Percentiles rank a stretch among this genome's conserved stretches.
Evolutionary conservation across 2,329 filamentous ascomycete genomes (phyloP).

Genomic region (Truncatella angustata): DNA sequence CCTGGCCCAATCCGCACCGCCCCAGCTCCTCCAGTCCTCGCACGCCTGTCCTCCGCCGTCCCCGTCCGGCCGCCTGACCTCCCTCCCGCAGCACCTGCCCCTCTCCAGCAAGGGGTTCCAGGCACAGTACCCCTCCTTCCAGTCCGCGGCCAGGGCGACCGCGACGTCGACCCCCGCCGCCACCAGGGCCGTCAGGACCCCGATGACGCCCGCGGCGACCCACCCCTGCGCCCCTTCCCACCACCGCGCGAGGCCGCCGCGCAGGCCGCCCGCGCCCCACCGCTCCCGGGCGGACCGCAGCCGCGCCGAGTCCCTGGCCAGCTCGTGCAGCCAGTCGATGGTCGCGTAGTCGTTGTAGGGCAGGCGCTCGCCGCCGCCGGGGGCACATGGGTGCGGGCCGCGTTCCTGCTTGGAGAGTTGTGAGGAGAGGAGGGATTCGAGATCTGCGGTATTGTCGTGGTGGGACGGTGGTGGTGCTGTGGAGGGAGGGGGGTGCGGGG

Average conservation of each 20-base stretch:
- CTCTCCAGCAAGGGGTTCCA: constrained; percentile 41
- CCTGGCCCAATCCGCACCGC: constrained; percentile 23
- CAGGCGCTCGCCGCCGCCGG: constrained; percentile 51
- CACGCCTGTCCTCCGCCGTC: constrained; percentile 15
- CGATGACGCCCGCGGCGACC: constrained; percentile 53
- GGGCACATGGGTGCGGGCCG: constrained; percentile 17
- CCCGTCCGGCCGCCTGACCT: constrained; percentile 15
- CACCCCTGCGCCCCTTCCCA: constrained; percentile 54
- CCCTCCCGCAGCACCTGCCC: constrained; percentile 46
- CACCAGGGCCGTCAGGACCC: constrained; percentile 51
- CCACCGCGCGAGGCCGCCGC: constrained; percentile 35
- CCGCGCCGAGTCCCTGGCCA: constrained; percentile 58
- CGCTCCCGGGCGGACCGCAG: constrained; percentile 38
- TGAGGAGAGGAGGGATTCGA: constrained; percentile 14
- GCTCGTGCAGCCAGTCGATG: constrained; percentile 54
- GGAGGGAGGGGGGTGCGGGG: neutral
- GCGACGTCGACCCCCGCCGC: constrained; percentile 52
- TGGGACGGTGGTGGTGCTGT: neutral
- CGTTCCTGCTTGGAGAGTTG: constrained; percentile 37
- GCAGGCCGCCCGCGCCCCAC: constrained; percentile 23
- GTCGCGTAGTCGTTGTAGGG: constrained; percentile 62
- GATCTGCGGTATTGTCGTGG: constrained; percentile 5
- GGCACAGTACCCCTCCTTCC: constrained; percentile 55
- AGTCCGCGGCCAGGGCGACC: constrained; percentile 53
- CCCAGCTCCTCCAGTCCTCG: constrained; percentile 42